Evolutionary conservation across 176 grass and related monocot genomes (phyloP).

Genomic region (Cenchrus fungigraminus): DNA sequence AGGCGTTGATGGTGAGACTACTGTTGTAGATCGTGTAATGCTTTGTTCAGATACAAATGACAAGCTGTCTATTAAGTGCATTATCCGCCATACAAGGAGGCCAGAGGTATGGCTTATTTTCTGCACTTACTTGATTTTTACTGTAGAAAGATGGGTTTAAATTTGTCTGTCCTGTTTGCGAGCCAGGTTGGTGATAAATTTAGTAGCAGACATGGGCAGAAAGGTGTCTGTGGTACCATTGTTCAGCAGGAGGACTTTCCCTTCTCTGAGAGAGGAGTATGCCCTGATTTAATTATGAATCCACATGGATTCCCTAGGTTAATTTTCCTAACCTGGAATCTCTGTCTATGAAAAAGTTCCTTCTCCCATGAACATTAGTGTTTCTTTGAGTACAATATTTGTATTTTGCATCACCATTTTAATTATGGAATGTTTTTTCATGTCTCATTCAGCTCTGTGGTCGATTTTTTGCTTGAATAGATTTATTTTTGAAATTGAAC

Average conservation of each 20-base stretch:
- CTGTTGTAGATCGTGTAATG: slow-evolving; percentile 80
- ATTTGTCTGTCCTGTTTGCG: slow-evolving; percentile 29
- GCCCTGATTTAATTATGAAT: slow-evolving; percentile 99
- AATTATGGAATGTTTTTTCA: neutral
- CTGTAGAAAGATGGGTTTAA: slow-evolving; percentile 29
- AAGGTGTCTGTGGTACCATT: slow-evolving; percentile 98
- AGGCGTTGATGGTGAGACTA: slow-evolving; percentile 91
- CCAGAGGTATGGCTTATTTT: slow-evolving; percentile 61
- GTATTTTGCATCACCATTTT: slow-evolving; percentile 30
- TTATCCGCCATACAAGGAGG: slow-evolving; percentile 84
- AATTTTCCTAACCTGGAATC: slow-evolving; percentile 31
- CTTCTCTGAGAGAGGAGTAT: slow-evolving; percentile 90
- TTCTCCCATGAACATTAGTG: slow-evolving; percentile 27
- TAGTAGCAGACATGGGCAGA: slow-evolving; percentile 97
- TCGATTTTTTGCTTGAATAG: neutral
- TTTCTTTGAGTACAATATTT: slow-evolving; percentile 22
- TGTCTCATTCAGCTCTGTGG: slow-evolving; percentile 12
- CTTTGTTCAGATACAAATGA: slow-evolving; percentile 83
- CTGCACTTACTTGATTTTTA: slow-evolving; percentile 18
- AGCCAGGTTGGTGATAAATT: slow-evolving; percentile 94
- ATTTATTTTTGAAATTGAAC: slow-evolving; percentile 13
- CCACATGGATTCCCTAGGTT: slow-evolving; percentile 98
- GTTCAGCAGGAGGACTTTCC: slow-evolving; percentile 98
- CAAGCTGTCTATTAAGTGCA: slow-evolving; percentile 90
- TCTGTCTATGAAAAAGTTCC: neutral